Evolutionary conservation across 2,329 filamentous ascomycete species (phyloP).

Genomic region (Penicillium palitans): DNA sequence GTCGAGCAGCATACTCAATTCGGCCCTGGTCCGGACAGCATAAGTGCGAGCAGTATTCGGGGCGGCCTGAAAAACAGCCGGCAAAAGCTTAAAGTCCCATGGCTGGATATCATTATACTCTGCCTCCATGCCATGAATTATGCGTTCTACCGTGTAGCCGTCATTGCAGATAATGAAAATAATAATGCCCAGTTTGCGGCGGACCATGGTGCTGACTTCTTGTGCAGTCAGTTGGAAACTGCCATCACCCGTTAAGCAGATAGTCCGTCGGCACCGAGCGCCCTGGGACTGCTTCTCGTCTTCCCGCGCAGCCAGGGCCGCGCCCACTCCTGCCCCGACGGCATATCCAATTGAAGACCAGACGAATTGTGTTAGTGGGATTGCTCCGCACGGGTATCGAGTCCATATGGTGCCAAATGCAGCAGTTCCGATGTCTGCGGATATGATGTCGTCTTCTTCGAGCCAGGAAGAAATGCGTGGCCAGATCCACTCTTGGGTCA

Average conservation of each 20-base stretch:
- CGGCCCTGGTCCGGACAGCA: conserved; percentile 64
- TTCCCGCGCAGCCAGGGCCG: conserved; percentile 70
- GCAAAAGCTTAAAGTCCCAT: conserved; percentile 71
- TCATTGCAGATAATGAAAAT: conserved; percentile 82
- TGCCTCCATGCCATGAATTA: conserved; percentile 76
- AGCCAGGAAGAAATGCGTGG: conserved; percentile 70
- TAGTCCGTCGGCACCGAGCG: conserved; percentile 56
- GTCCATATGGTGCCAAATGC: conserved; percentile 84
- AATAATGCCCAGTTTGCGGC: conserved; percentile 67
- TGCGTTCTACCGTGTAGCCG: conserved; percentile 82
- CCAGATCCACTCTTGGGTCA: conserved; percentile 64
- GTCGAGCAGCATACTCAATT: conserved; percentile 63
- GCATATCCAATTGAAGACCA: conserved; percentile 66
- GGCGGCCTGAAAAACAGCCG: conserved; percentile 64
- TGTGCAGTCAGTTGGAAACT: conserved; percentile 80
- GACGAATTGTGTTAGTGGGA: conserved; percentile 72
- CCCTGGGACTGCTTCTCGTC: conserved; percentile 34
- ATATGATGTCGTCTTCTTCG: conserved; percentile 67
- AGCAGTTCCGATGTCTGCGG: conserved; percentile 80
- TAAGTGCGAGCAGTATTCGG: conserved; percentile 60
- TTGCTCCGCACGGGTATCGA: conserved; percentile 68
- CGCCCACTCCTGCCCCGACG: conserved; percentile 61
- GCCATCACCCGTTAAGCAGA: conserved; percentile 84
- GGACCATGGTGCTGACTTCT: conserved; percentile 77
- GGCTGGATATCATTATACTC: conserved; percentile 73